Base-by-base conservation (phyloP, 2,329 filamentous ascomycete genomes). In the Fusarium sulawesiense region DNA sequence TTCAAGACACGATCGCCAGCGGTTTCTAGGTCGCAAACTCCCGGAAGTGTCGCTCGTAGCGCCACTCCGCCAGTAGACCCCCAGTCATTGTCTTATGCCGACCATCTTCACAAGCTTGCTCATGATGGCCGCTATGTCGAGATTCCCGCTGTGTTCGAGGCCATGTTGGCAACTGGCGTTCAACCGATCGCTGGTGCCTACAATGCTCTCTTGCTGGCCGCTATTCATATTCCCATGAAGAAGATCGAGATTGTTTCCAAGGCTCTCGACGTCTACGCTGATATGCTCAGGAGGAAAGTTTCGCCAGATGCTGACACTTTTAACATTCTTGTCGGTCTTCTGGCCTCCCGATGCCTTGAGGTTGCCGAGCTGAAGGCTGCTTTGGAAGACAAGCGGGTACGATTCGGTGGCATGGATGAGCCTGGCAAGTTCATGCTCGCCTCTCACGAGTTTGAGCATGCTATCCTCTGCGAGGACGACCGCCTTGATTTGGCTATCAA, bases 261-360 rank as follows among this genome's bases (percentile, higher is more conserved):
- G 83, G 94, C 93, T 7, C 86, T 98, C 55, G 94, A 97, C 82
- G 92, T 99, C 55, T 99, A 98, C 80, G 92, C 94, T 18, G 94
- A 98, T 78, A 98, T 99, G 96, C 89, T 97, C 73, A 90, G 91
- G 71, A 92, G 94, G 70, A 91, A 91, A 73, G 91, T 98, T 25
- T 83, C 87, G 21, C 94, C 95, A 10, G 91, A 98, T 78, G 89
- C 90, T 56, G 88, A 92, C 60, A 98, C 95, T 0, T 98, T 97
- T 81, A 90, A 93, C 76, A 94, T 94, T 34, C 85, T 99, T 20
- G 92, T 99, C 58, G 89, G 92, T 61, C 84, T 98, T 41, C 85
- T 99, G 55, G 92, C 94, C 20, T 88, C 89, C 16, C 90, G 94
- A 70, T 94, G 93, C 41, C 85, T 97, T 48, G 92, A 97, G 77